Evolutionary conservation across 2,329 filamentous ascomycete genomes (phyloP), one percentile per base, ranked within the genome.

Genomic region (Escovopsis sp.): DNA sequence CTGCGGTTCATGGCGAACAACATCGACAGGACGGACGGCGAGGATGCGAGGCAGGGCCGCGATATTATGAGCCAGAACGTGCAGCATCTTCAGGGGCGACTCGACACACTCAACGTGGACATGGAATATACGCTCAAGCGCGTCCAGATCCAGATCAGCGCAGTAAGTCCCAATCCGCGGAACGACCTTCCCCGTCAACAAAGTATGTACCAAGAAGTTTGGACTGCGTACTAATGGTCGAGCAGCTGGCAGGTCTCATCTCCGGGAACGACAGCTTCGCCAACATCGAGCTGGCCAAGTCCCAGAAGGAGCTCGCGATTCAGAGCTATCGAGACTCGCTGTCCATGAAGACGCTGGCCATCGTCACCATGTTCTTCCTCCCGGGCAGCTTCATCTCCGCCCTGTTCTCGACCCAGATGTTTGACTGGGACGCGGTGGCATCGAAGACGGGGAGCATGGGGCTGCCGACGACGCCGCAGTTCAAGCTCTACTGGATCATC

Each of bases 311-410:
- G 39, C 60, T 63, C 16, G 60, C 60, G 2, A 45, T 55, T 14
- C 57, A 55, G 11, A 62, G 55, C 41, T 57, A 61, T 42, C 58
- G 61, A 13, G 62, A 66, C 41, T 60, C 61, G n/a, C 57, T 60
- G 1, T 62, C 61, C 2, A 65, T 65, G 63, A 65, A 64, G 52
- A 64, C 61, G 7, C 46, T 65, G 16, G 63, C 63, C 14, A 52
- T 65, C 15, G 60, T 66, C 15, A 62, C 63, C 44, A 64, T 65
- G 62, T 55, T 65, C 31, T 65, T 65, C 47, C 53, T 66, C 2
- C 63, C 63, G 0, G 62, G 62, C 1, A 65, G 57, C 42, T 66
- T 66, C 40, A 53, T 65, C 13, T 61, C 63, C 1, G 60, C 62
- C 2, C 53, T 65, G n/a, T 64, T 66, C 45, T 62, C 60, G 4